Base-by-base conservation (phyloP, 257 asterid genomes). In the Solanum peruvianum region DNA sequence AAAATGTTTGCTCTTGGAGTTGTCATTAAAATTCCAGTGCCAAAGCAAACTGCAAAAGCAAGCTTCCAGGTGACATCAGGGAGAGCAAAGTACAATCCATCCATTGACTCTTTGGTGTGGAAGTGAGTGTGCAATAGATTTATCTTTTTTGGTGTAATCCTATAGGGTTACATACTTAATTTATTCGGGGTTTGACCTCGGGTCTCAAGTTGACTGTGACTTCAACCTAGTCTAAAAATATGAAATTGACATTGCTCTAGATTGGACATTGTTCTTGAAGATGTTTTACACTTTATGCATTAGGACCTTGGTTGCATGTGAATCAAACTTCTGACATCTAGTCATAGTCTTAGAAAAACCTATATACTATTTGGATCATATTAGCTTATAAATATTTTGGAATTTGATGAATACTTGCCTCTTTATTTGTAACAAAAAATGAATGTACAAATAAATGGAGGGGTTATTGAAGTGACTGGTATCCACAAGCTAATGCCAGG, bases 1-100 rank as follows among this genome's bases (percentile, higher is more conserved):
- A 96, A 97, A 93, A 97, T 97, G 99, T 97, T 97, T 92, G 99
- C 99, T 37, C 98, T 96, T 78, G 99, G 99, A 64, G 99, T 97
- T 87, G 99, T 97, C 33, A 87, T 97, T 83, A 96, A 97, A 94
- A 93, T 97, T 90, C 99, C 99, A n/a, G 99, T 97, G 52, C 99
- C 99, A 88, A 97, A 96, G 88, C 99, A 97, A 91, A 97, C 99
- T 39, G 99, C 99, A 86, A 97, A 97, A 90, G 93, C 99, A 89
- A 94, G 94, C 92, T 97, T 97, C 91, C 99, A 97, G 94, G 99
- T 97, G 92, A 96, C 99, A 88, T 95, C 99, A 11, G 99, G 99
- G 87, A 90, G 94, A 85, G 99, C 99, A 84, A 97, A 97, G 89
- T 97, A 97, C 91, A 94, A 97, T 90, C 98, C 99, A 35, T 92